Base-by-base conservation (phyloP, 352 stramenopile genomes). In the Phytophthora pistaciae region DNA sequence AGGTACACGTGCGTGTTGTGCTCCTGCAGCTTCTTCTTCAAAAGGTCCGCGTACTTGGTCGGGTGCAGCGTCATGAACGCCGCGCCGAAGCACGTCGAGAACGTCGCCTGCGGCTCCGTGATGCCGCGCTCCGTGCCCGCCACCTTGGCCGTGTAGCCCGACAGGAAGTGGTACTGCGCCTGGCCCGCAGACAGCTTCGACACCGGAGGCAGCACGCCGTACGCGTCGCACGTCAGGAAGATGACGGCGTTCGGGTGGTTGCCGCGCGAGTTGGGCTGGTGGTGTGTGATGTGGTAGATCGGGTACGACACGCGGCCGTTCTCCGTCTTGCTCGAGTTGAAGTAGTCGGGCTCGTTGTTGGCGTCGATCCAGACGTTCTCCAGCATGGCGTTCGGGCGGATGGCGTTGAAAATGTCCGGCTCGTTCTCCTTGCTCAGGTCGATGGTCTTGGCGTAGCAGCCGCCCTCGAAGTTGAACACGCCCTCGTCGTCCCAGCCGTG, bases 371-470 rank as follows among this genome's bases (percentile, higher is more conserved):
- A 94, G 40, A 98, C 91, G 89, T 99, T 99, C 80, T 99, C 97
- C 54, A 99, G 79, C 74, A 99, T 87, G 14, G 98, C 97, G 86
- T 99, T 94, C 44, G 83, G 95, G 42, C 95, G 91, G 81, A 99
- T 99, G 56, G 98, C 98, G 61, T 94, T 87, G 84, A 98, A 99
- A 68, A 99, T 99, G 74, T 99, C 97, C 29, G 97, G 98, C 77
- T 99, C 98, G 73, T 98, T 99, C 80, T 98, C 89, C 58, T 91
- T 77, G 56, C 79, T 93, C 64, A 99, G 83, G 74, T 99, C 97
- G 82, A 99, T 99, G n/a, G 96, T 99, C 90, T 99, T 99, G 68
- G 98, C 98, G 79, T 99, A 99, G 86, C 98, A 99, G 33, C 98
- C 98, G 72, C 98, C 98, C 77, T 99, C 98, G 78, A 99, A 99